Evolutionary conservation across 768 basidiomycete genomes (phyloP), one percentile per base, ranked within the genome.

Genomic region (Collybia nuda): DNA sequence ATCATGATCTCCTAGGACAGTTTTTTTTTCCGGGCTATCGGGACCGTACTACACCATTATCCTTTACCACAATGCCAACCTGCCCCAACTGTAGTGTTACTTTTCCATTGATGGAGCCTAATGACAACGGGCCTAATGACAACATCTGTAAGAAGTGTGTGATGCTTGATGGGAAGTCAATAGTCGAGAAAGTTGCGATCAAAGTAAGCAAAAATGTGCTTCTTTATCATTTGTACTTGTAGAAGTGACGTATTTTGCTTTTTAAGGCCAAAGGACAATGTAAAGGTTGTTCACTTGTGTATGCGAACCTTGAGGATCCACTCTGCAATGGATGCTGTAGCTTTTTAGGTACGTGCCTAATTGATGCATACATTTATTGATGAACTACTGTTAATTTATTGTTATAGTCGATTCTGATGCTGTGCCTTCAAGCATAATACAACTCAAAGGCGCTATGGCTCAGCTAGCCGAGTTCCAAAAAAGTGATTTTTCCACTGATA

Each of bases 401-500:
- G 21, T 45, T 35, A 14, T 17, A 45, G 44, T 45, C 12, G 18
- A 45, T 2, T 17, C 11, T 12, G 32, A 45, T 35, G 19, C 29
- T 6, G 37, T 45, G 3, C 44, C 44, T 45, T 36, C 32, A 17
- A 45, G 44, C n/a, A 36, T 45, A 45, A 22, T 45, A 23, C 32
- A 45, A 35, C 44, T 45, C 37, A 15, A 45, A 6, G 43, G 43
- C 11, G 15, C 43, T 2, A 44, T 44, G 22, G 15, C 19, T 6
- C 47, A 48, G 21, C 37, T 49, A 19, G 38, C 21, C 9, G 24
- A 19, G 14, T 19, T 40, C 22, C 26, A 12, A 40, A 41, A 49
- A 49, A 49, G 48, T 49, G 48, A 41, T 29, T 38, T 41, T 39
- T 11, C 47, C 26, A 38, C 47, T 14, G 38, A 48, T 9, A 28